These are phyloP conservation scores for Colletotrichum navitas DNA, from an alignment of 2,329 filamentous ascomycete species.

Conservation along the genomic window DNA sequence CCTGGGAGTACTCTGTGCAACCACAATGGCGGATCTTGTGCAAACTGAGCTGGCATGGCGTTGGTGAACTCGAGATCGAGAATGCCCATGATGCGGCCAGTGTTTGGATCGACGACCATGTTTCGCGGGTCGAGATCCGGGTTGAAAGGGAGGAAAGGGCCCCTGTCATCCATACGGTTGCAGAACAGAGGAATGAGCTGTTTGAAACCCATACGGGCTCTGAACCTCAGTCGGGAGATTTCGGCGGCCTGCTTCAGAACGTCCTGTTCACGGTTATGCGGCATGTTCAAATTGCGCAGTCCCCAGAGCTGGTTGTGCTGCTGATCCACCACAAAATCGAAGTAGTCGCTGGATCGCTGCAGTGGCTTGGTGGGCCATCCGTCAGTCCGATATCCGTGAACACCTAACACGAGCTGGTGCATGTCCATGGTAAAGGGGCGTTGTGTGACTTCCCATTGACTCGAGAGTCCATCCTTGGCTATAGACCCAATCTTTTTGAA, in stretches of 20 bases:
- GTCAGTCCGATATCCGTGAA: background rate
- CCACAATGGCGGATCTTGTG: slow-evolving; percentile 56
- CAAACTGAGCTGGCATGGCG: slow-evolving; percentile 54
- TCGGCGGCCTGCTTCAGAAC: slow-evolving; percentile 6
- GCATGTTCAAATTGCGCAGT: background rate
- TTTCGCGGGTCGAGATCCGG: slow-evolving; percentile 55
- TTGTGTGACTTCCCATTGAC: background rate
- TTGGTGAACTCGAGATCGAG: slow-evolving; percentile 58
- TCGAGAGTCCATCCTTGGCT: background rate
- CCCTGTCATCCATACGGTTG: slow-evolving; percentile 43
- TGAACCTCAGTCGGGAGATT: slow-evolving; percentile 48
- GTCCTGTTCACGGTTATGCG: background rate
- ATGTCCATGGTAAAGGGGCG: background rate
- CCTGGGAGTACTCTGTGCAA: slow-evolving; percentile 48
- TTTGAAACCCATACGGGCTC: slow-evolving; percentile 50
- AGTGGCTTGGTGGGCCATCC: background rate
- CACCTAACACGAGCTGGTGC: background rate
- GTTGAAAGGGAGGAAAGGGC: slow-evolving; percentile 55
- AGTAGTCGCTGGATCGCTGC: background rate
- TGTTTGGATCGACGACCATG: slow-evolving; percentile 54
- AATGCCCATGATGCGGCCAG: slow-evolving; percentile 52
- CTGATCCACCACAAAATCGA: background rate
- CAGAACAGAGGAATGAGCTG: slow-evolving; percentile 50
- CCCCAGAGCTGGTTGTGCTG: background rate
- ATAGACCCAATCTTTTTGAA: background rate